Percentiles rank a stretch among this genome's conserved stretches.
These are phyloP conservation scores for Brassica incana DNA, from an alignment of 345 rosid genomes.

Conservation along the genomic window DNA sequence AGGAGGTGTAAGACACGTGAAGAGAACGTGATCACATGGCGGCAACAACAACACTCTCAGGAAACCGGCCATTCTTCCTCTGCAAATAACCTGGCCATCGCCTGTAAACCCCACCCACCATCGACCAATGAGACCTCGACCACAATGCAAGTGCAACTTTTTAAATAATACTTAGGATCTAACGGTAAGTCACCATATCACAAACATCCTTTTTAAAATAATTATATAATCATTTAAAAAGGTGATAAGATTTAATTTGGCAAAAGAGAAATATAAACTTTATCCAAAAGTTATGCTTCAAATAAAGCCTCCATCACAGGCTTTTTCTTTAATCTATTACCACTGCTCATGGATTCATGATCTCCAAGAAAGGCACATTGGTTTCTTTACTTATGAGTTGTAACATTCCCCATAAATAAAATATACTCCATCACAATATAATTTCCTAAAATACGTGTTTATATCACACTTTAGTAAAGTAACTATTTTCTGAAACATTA, in stretches of 20 bases:
- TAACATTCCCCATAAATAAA: constrained; percentile 28
- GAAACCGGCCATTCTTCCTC: constrained; percentile 16
- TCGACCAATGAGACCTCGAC: constrained; percentile 32
- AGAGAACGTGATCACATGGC: constrained; percentile 34
- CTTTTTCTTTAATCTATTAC: constrained; percentile 18
- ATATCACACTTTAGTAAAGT: background rate
- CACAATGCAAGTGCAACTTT: constrained; percentile 31
- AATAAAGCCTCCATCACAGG: constrained; percentile 42
- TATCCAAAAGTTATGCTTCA: constrained; percentile 48
- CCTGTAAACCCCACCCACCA: constrained; percentile 34
- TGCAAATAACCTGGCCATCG: constrained; percentile 24
- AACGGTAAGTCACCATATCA: constrained; percentile 17
- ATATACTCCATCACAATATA: background rate
- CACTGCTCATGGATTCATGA: constrained; percentile 22
- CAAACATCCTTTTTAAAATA: background rate
- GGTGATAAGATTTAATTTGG: background rate
- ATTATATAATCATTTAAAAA: background rate
- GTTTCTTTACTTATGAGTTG: constrained; percentile 32
- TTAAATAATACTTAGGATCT: background rate
- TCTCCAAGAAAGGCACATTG: constrained; percentile 38
- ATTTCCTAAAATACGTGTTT: background rate
- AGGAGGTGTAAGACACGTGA: constrained; percentile 38
- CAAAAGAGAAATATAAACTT: constrained; percentile 12
- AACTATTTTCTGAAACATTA: background rate
- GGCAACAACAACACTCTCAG: constrained; percentile 1